phyloP scores from a whole-genome alignment of 345 rosid species.

The Pugionium cornutum region DNA sequence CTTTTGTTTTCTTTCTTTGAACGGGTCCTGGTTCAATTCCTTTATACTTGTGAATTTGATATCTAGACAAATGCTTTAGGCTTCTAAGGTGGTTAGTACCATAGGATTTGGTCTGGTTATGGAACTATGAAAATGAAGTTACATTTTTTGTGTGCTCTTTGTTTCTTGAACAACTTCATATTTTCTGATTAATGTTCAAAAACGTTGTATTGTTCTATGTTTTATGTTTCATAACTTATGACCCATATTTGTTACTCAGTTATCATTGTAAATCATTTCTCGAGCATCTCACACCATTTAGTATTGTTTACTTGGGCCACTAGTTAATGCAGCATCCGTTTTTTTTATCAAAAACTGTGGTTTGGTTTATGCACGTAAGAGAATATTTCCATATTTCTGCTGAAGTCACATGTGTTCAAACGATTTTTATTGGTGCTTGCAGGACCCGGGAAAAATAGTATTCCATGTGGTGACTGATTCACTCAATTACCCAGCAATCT shows the following conservation, averaged over 20 bases:
- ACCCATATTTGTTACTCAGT: conserved; percentile 9
- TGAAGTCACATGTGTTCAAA: conserved; percentile 4
- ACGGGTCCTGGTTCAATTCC: conserved; percentile 16
- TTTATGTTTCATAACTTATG: background rate
- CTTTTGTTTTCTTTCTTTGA: conserved; percentile 2
- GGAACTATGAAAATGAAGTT: conserved; percentile 15
- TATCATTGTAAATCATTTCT: conserved; percentile 6
- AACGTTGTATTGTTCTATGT: conserved; percentile 15
- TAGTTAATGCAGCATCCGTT: conserved; percentile 8
- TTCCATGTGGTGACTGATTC: conserved; percentile 86
- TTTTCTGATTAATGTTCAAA: background rate
- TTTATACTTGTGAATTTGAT: conserved; percentile 9
- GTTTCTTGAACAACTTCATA: background rate
- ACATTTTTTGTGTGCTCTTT: conserved; percentile 11
- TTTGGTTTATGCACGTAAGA: conserved; percentile 12
- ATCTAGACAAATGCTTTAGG: conserved; percentile 15
- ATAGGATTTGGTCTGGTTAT: background rate
- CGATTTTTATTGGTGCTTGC: conserved; percentile 34
- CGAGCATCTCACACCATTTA: conserved; percentile 3
- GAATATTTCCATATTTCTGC: conserved; percentile 14
- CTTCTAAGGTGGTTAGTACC: conserved; percentile 10
- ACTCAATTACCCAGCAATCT: conserved; percentile 81
- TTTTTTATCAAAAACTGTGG: conserved; percentile 8
- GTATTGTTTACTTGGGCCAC: background rate
- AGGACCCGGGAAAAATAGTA: conserved; percentile 69